phyloP scores from a whole-genome alignment of 73 alveolate species.

The Uronychia setigera region DNA sequence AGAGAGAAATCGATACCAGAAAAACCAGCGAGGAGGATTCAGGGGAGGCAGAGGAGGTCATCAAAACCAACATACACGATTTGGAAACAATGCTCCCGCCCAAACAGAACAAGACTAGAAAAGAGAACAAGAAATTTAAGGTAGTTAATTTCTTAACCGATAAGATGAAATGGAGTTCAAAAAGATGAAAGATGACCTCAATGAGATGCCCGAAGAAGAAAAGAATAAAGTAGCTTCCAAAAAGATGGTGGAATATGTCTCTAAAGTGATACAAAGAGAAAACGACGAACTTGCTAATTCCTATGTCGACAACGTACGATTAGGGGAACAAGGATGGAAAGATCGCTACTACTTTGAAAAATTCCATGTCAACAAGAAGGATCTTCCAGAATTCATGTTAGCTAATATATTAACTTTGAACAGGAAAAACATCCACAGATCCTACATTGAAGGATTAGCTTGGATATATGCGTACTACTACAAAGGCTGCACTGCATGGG shows the following conservation, averaged over 20 bases:
- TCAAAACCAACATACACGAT: too few relatives aligned
- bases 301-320: constrained; percentile 67
- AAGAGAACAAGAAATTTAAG: constrained; percentile 11
- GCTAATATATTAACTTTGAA: background rate
- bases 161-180: constrained; percentile 38
- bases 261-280: constrained; percentile 63
- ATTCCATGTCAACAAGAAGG: constrained; percentile 82
- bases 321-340: constrained; percentile 85
- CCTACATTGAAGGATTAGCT: constrained; percentile 98
- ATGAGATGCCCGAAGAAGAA: constrained; percentile 44
- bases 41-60: too few relatives aligned
- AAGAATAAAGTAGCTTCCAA: constrained; percentile 33
- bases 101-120: constrained; percentile 13
- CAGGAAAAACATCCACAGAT: constrained; percentile 70
- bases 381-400: constrained; percentile 70
- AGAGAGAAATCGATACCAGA: constrained; percentile 55
- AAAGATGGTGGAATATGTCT: constrained; percentile 50
- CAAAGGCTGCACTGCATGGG: constrained; percentile 96
- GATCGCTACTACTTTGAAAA: constrained; percentile 88
- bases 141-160: background rate
- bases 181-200: constrained; percentile 46
- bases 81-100: too few relatives aligned
- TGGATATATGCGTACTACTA: constrained; percentile 98
- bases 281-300: constrained; percentile 46
- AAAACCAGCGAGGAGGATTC: constrained; percentile 42